A percentile compares a stretch with the other conserved stretches of the same genome.
Evolutionary conservation across 202 grass and related monocot species (phyloP).

Genomic region (Brachypodium distachyon): DNA sequence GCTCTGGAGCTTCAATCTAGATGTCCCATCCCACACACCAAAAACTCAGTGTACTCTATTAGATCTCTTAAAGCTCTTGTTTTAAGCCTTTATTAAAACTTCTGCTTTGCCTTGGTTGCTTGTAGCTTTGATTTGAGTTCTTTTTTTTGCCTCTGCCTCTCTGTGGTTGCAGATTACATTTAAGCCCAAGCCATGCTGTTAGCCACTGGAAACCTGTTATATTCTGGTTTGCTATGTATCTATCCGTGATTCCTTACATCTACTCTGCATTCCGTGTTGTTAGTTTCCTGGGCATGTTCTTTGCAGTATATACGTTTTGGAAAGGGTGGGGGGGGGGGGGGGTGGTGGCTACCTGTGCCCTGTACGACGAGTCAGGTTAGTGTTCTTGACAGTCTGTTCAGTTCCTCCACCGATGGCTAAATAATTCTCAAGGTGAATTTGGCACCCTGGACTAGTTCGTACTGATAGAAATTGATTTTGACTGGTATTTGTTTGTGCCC

Average conservation of each 20-base stretch:
- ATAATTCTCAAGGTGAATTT: neutral
- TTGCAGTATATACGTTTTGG: neutral
- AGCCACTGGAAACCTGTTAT: neutral
- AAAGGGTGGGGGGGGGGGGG: neutral
- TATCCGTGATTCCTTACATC: neutral
- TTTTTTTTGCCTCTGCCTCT: neutral
- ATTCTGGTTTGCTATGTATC: neutral
- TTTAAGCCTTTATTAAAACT: neutral
- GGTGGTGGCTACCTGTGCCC: neutral
- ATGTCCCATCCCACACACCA: neutral
- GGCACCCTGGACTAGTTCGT: neutral
- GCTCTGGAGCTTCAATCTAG: neutral
- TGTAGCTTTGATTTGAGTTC: neutral
- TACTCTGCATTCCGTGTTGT: neutral
- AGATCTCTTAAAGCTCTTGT: neutral
- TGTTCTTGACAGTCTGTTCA: neutral
- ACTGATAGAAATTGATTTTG: neutral
- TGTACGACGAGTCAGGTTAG: neutral
- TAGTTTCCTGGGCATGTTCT: neutral
- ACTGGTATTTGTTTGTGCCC: neutral
- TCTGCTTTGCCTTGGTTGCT: neutral
- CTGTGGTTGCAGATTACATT: constrained; percentile 1
- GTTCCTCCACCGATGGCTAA: neutral
- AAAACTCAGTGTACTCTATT: neutral
- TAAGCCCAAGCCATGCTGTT: neutral